These are phyloP conservation scores for Sporisorium graminicola DNA, from an alignment of 1,284 basidiomycete genomes.

Conservation along the genomic window DNA sequence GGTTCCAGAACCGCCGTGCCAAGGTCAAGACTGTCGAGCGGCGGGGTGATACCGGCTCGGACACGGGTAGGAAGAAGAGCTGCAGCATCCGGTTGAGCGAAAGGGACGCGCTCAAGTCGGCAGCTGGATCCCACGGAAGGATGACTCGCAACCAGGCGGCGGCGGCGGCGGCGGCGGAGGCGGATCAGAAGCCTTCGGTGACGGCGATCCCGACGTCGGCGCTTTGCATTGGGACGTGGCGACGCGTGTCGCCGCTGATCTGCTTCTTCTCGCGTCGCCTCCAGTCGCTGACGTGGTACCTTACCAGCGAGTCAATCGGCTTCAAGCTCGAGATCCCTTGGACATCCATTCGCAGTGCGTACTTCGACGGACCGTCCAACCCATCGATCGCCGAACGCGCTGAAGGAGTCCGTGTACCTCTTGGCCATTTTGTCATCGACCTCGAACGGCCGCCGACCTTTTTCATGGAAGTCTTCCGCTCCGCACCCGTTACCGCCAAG, in stretches of 20 bases:
- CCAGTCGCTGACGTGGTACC: constrained; percentile 56
- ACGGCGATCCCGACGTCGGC: constrained; percentile 53
- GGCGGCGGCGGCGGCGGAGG: not conserved
- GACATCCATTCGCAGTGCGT: constrained; percentile 42
- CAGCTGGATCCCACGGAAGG: not conserved
- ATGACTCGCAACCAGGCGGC: constrained; percentile 10
- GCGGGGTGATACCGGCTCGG: constrained; percentile 25
- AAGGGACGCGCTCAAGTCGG: constrained; percentile 13
- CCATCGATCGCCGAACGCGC: constrained; percentile 49
- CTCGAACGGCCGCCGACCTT: constrained; percentile 59
- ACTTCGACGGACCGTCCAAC: constrained; percentile 40
- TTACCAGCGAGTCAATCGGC: constrained; percentile 59
- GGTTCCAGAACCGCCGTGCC: constrained; percentile 60
- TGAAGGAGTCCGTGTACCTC: constrained; percentile 49
- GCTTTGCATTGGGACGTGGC: constrained; percentile 58
- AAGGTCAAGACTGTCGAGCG: constrained; percentile 56
- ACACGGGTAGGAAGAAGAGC: constrained; percentile 28
- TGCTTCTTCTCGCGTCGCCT: constrained; percentile 61
- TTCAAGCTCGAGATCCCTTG: constrained; percentile 63
- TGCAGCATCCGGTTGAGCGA: constrained; percentile 30
- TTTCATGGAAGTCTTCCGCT: constrained; percentile 64
- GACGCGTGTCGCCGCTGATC: constrained; percentile 58
- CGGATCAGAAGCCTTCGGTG: constrained; percentile 31
- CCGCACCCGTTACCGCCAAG: constrained; percentile 30
- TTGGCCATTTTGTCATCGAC: constrained; percentile 54